phyloP scores from a whole-genome alignment of 306 rosid species.

The Potentilla sterilis region DNA sequence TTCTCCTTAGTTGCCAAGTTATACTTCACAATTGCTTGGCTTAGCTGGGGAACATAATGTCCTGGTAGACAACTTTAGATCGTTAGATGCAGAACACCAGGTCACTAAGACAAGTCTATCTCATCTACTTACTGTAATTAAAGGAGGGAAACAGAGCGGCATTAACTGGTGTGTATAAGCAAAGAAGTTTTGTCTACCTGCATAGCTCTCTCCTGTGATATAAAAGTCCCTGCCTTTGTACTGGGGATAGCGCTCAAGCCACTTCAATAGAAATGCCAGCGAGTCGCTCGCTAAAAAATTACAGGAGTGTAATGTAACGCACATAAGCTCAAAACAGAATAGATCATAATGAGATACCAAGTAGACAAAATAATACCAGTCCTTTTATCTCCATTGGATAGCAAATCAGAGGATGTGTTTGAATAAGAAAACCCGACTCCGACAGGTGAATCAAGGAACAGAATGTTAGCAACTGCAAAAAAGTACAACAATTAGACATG shows the following conservation, averaged over 20 bases:
- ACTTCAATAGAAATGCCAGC: conserved; percentile 59
- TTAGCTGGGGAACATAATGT: conserved; percentile 93
- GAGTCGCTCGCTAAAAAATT: conserved; percentile 62
- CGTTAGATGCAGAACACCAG: conserved; percentile 16
- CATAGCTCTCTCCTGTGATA: conserved; percentile 87
- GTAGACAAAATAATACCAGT: conserved; percentile 45
- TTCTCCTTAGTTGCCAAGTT: conserved; percentile 42
- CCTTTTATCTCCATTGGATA: conserved; percentile 68
- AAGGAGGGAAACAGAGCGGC: background rate
- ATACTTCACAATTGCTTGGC: conserved; percentile 72
- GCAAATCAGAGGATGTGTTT: conserved; percentile 60
- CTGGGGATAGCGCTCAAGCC: conserved; percentile 86
- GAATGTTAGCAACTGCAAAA: conserved; percentile 74
- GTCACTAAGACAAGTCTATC: background rate
- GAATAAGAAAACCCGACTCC: conserved; percentile 98
- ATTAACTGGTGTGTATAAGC: background rate
- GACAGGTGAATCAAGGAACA: conserved; percentile 80
- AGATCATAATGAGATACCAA: conserved; percentile 10
- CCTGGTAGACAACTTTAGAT: conserved; percentile 46
- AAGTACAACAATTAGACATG: conserved; percentile 22
- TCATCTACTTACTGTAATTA: background rate
- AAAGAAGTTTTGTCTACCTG: conserved; percentile 44
- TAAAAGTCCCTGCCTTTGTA: conserved; percentile 63
- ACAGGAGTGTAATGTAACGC: conserved; percentile 11
- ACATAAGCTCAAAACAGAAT: conserved; percentile 11